Base-by-base conservation (phyloP, 2,329 filamentous ascomycete genomes). In the Calonectria pteridis region DNA sequence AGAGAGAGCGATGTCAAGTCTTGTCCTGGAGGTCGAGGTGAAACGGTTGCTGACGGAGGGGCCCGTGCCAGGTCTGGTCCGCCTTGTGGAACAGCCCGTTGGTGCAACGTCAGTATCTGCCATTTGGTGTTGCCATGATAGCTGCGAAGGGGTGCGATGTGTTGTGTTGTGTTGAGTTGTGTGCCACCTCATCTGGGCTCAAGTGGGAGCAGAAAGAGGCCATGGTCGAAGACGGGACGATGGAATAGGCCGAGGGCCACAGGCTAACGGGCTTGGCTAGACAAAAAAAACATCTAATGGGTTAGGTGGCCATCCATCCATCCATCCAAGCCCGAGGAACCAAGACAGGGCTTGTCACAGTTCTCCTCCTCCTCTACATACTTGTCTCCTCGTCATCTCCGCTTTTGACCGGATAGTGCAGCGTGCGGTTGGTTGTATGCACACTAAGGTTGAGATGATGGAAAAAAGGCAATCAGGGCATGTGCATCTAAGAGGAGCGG, bases 31-130 rank as follows among this genome's bases (percentile, higher is more conserved):
- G 46, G 68, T 16, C 62, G 43, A 67, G 72, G 49, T 71, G 73
- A 69, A 73, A 71, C 69, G 63, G 65, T 55, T 72, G 70, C 51
- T 63, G 70, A 49, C 70, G 55, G 49, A 53, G 69, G 63, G 67
- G 74, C 65, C 71, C 73, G 68, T 75, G 72, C 74, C 51, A 72
- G 50, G 68, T 65, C 55, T 71, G 37, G 40, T 29, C 53, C 18
- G 35, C 43, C 20, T 37, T 35, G 46, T 50, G 72, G 71, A 63
- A 72, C 64, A 66, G 33, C 63, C 63, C 53, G 35, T 74, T 64
- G 65, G 66, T 72, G 64, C 55, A 72, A 72, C 70, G 55, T 72
- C 49, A 49, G 70, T 72, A 68, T 64, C 70, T 58, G 26, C 49
- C 14, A 51, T 55, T 58, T 58, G 59, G 67, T 71, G 69, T 71